These are phyloP conservation scores for Brettanomyces naardenensis DNA, from an alignment of 805 yeast species.

Conservation along the genomic window DNA sequence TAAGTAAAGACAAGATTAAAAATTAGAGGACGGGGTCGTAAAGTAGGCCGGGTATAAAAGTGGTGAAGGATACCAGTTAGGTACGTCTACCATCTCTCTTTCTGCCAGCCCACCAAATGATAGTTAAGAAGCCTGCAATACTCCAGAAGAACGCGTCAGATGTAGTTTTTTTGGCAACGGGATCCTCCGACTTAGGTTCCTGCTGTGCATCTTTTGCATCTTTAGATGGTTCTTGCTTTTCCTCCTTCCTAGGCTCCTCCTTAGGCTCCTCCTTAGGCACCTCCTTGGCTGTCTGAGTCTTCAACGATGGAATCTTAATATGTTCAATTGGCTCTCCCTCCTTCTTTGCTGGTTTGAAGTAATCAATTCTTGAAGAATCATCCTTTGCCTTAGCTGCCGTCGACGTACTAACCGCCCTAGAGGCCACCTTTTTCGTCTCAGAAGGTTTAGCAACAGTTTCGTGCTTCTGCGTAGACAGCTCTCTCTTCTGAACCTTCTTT, in stretches of 20 bases:
- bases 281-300: constrained; percentile 1
- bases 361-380: constrained; percentile 51
- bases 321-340: not conserved
- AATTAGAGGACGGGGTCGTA: not conserved
- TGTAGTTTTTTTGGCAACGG: too few relatives aligned
- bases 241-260: too few relatives aligned
- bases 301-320: not conserved
- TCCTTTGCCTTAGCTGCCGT: constrained; percentile 31
- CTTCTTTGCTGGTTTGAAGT: constrained; percentile 36
- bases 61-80: too few relatives aligned
- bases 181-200: constrained; percentile 4
- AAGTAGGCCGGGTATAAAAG: not conserved
- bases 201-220: too few relatives aligned
- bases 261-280: constrained; percentile 4
- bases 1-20: not conserved
- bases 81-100: not conserved
- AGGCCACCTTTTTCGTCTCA: not conserved
- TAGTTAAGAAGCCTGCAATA: constrained; percentile 18
- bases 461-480: constrained; percentile 1
- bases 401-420: constrained; percentile 10
- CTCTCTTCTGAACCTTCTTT: constrained; percentile 6
- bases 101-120: constrained; percentile 28
- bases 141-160: constrained; percentile 13
- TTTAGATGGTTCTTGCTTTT: too few relatives aligned
- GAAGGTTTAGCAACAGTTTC: not conserved